Percentiles rank a stretch among this genome's conserved stretches.
Evolutionary conservation across 2,329 filamentous ascomycete genomes (phyloP).

Genomic region (Periconia sp.): DNA sequence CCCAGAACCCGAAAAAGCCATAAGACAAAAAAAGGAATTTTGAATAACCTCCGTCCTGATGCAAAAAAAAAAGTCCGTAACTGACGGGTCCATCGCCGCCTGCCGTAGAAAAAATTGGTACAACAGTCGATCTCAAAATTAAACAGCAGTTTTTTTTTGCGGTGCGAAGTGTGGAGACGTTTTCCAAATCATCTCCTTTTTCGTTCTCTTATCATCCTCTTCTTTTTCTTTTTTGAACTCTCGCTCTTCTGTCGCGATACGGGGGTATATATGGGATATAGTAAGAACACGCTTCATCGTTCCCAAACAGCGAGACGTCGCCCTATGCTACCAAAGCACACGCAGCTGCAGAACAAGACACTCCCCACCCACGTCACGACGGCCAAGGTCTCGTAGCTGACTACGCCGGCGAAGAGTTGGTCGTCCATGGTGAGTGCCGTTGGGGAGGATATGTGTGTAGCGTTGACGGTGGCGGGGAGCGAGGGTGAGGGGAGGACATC

Average conservation of each 20-base stretch:
- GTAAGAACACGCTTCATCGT: slow-evolving; percentile 2
- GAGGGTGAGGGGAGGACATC: slow-evolving; percentile 66
- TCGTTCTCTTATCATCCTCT: not conserved
- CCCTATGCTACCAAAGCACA: slow-evolving; percentile 96
- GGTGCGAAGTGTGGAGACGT: no score
- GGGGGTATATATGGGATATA: no score
- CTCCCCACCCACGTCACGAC: slow-evolving; percentile 87
- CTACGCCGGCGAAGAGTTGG: slow-evolving; percentile 54
- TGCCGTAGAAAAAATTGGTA: no score
- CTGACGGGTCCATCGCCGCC: no score
- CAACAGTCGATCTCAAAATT: no score
- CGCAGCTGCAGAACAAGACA: slow-evolving; percentile 89
- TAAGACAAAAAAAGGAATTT: no score
- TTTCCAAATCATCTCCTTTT: no score
- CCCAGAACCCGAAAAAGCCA: no score
- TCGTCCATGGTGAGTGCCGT: slow-evolving; percentile 7
- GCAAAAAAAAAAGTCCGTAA: no score
- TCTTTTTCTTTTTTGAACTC: not conserved
- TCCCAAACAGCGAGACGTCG: slow-evolving; percentile 63
- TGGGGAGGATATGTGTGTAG: slow-evolving; percentile 19
- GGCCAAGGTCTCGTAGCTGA: slow-evolving; percentile 66
- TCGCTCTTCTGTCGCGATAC: no score
- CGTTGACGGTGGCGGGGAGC: slow-evolving; percentile 21
- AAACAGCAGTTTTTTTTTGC: no score
- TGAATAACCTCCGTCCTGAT: no score